phyloP scores from a whole-genome alignment of 2,329 filamentous ascomycete genomes.

The Microsporum audouinii region DNA sequence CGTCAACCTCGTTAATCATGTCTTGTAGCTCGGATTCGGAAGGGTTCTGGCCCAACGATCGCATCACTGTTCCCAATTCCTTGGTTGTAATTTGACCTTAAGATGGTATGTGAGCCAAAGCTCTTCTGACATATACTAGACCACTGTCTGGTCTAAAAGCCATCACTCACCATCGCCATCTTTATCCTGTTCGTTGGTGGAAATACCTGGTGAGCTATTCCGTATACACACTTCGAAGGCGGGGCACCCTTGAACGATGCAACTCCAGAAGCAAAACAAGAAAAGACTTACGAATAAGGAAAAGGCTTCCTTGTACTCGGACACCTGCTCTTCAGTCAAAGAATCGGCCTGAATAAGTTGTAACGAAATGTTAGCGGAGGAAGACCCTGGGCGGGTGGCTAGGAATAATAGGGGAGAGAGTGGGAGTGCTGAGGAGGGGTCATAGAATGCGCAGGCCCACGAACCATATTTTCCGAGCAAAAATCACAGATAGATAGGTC shows the following conservation, averaged over 20 bases:
- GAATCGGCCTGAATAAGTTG: constrained; percentile 65
- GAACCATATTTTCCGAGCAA: neutral
- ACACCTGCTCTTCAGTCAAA: constrained; percentile 99
- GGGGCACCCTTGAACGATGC: neutral
- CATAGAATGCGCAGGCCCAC: neutral
- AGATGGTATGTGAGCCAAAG: constrained; percentile 2
- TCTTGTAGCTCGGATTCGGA: constrained; percentile 84
- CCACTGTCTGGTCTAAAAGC: neutral
- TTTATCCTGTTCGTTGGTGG: constrained; percentile 54
- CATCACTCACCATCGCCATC: constrained; percentile 68
- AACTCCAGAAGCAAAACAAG: neutral
- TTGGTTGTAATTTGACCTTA: constrained; percentile 84
- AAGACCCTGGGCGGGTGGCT: neutral
- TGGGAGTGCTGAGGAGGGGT: neutral
- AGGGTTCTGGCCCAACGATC: constrained; percentile 78
- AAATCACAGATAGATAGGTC: neutral
- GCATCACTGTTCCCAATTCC: constrained; percentile 82
- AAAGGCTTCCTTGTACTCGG: constrained; percentile 99
- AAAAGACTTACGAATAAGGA: constrained; percentile 84
- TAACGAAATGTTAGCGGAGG: neutral
- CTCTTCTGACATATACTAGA: neutral
- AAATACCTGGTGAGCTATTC: constrained; percentile 14
- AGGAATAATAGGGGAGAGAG: neutral
- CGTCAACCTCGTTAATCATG: constrained; percentile 90
- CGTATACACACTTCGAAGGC: constrained; percentile 6